Percentiles rank a stretch among this genome's conserved stretches.
Conservation (phyloP, 306 rosid genomes). For the Trifolium pratense region DNA sequence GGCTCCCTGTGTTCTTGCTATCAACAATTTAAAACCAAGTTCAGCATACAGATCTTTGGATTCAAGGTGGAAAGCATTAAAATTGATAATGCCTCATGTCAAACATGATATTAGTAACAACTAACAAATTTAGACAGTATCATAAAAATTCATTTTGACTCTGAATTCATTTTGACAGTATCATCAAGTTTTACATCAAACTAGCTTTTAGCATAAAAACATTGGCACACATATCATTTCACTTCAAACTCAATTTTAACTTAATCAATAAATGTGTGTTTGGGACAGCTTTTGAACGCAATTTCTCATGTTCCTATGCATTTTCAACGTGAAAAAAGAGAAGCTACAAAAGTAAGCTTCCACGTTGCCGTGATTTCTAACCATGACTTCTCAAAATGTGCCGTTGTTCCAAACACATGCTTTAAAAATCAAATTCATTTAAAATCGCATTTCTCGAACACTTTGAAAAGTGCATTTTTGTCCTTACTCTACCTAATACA, state of each 20-base stretch:
- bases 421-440: neutral
- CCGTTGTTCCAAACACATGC: too few species aligned
- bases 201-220: neutral
- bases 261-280: neutral
- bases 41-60: constrained; percentile 6
- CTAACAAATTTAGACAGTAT: neutral
- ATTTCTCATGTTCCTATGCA: too few species aligned
- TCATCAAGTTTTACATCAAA: neutral
- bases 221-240: neutral
- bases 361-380: too few species aligned
- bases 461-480: constrained; percentile 6
- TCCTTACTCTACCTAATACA: constrained; percentile 15
- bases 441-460: neutral
- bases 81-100: neutral
- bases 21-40: constrained; percentile 41
- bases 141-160: neutral
- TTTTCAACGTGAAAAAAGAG: too few species aligned
- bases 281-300: too few species aligned
- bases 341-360: too few species aligned
- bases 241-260: neutral
- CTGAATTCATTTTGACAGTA: neutral
- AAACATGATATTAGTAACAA: neutral
- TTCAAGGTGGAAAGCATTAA: neutral
- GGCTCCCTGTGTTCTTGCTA: constrained; percentile 73
- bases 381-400: too few species aligned